Evolutionary conservation across 805 yeast genomes (phyloP).

Genomic region (Pichia membranifaciens): DNA sequence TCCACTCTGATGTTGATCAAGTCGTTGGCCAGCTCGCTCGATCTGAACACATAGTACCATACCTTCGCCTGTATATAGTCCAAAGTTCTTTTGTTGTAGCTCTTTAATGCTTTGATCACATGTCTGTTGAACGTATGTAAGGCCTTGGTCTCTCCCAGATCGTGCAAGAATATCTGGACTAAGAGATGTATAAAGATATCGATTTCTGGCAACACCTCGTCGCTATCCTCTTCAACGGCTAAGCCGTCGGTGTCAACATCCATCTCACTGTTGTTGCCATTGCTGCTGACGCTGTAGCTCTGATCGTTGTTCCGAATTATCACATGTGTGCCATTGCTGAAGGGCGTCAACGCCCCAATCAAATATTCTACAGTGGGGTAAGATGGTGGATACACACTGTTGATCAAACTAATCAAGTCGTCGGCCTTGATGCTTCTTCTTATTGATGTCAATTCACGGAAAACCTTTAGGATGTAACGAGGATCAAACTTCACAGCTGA

Average conservation of each 20-base stretch:
- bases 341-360: slow-evolving; percentile 28
- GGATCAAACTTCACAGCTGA: slow-evolving; percentile 62
- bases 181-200: slow-evolving; percentile 75
- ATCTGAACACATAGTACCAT: slow-evolving; percentile 86
- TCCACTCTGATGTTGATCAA: slow-evolving; percentile 59
- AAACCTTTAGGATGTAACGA: slow-evolving; percentile 76
- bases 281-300: background rate
- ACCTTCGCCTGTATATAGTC: slow-evolving; percentile 84
- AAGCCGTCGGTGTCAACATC: slow-evolving; percentile 28
- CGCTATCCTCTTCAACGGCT: slow-evolving; percentile 16
- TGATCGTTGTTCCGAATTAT: background rate
- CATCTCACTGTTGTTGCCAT: slow-evolving; percentile 16
- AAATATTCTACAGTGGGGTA: slow-evolving; percentile 37
- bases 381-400: slow-evolving; percentile 48
- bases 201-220: slow-evolving; percentile 63
- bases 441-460: slow-evolving; percentile 74
- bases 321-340: slow-evolving; percentile 19
- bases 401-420: slow-evolving; percentile 51
- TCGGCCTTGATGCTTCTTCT: slow-evolving; percentile 57
- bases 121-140: slow-evolving; percentile 49
- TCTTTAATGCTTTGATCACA: slow-evolving; percentile 48
- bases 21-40: slow-evolving; percentile 58
- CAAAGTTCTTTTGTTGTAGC: slow-evolving; percentile 72
- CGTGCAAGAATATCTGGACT: slow-evolving; percentile 71
- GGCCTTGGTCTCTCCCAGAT: slow-evolving; percentile 44